A percentile compares a stretch with the other conserved stretches of the same genome.
Conservation (phyloP, 1,284 basidiomycete genomes). For the Xerocomus minutiporus region DNA sequence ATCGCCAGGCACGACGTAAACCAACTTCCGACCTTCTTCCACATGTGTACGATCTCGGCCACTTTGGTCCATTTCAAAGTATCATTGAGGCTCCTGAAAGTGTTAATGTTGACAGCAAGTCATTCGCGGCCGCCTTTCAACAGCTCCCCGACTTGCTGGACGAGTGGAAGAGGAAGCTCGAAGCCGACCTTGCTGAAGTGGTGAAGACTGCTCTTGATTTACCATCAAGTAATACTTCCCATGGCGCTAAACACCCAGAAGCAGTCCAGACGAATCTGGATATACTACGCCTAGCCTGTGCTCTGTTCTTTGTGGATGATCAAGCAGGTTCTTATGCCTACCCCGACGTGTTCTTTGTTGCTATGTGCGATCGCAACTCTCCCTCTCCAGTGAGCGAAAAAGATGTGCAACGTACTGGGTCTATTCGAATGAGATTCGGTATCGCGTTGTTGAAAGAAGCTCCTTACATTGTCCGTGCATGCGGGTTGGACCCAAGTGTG, state of each 20-base stretch:
- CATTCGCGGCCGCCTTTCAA: constrained; percentile 16
- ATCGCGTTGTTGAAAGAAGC: constrained; percentile 7
- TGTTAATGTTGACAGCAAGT: neutral
- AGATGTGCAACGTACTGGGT: neutral
- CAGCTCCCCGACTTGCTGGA: constrained; percentile 13
- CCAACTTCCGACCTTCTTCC: constrained; percentile 14
- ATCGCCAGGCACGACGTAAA: neutral
- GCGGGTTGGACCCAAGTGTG: constrained; percentile 13
- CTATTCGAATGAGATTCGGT: neutral
- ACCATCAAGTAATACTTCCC: neutral
- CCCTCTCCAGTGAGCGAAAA: neutral
- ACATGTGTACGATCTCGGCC: constrained; percentile 10
- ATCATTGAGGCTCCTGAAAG: constrained; percentile 13
- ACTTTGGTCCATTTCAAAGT: constrained; percentile 11
- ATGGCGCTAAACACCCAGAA: neutral
- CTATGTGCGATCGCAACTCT: neutral
- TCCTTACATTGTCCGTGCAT: constrained; percentile 6
- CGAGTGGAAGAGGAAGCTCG: constrained; percentile 13
- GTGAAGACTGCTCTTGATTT: constrained; percentile 6
- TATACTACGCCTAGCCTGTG: constrained; percentile 6
- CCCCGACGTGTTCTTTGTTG: neutral
- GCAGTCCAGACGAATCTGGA: neutral
- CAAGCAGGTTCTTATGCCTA: neutral
- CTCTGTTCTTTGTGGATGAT: neutral
- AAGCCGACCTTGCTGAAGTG: constrained; percentile 11